phyloP scores from a whole-genome alignment of 768 basidiomycete genomes.

The Amanita phalloides region DNA sequence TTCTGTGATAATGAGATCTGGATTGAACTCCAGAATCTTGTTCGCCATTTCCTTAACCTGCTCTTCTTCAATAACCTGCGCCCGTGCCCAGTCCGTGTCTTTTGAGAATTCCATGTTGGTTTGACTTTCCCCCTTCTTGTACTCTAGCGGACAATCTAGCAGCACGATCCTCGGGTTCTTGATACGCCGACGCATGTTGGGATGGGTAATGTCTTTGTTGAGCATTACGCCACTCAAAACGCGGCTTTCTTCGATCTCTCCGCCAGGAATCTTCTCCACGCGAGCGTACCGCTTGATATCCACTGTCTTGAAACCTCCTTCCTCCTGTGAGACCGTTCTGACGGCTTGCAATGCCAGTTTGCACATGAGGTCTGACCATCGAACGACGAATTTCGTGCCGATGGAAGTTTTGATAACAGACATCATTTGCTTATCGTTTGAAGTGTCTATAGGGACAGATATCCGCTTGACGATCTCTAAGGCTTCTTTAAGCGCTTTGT shows the following conservation, averaged over 20 bases:
- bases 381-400: slow-evolving; percentile 93
- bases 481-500: slow-evolving; percentile 88
- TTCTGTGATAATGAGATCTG: slow-evolving; percentile 91
- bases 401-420: slow-evolving; percentile 96
- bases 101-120: slow-evolving; percentile 98
- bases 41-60: slow-evolving; percentile 85
- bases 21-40: slow-evolving; percentile 85
- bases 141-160: slow-evolving; percentile 92
- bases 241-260: slow-evolving; percentile 87
- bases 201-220: slow-evolving; percentile 99
- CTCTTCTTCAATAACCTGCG: slow-evolving; percentile 94
- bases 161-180: slow-evolving; percentile 81
- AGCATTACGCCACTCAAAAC: slow-evolving; percentile 91
- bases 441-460: slow-evolving; percentile 82
- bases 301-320: slow-evolving; percentile 72
- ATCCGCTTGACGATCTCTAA: slow-evolving; percentile 82
- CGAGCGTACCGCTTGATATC: slow-evolving; percentile 98
- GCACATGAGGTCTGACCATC: slow-evolving; percentile 99
- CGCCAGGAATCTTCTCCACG: slow-evolving; percentile 95
- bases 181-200: slow-evolving; percentile 90
- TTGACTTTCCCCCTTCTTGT: slow-evolving; percentile 98
- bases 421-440: slow-evolving; percentile 85
- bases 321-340: slow-evolving; percentile 73
- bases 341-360: slow-evolving; percentile 88
- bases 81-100: slow-evolving; percentile 86